Conservation (phyloP, 2,329 filamentous ascomycete genomes). For the Aspergillus ibericus region DNA sequence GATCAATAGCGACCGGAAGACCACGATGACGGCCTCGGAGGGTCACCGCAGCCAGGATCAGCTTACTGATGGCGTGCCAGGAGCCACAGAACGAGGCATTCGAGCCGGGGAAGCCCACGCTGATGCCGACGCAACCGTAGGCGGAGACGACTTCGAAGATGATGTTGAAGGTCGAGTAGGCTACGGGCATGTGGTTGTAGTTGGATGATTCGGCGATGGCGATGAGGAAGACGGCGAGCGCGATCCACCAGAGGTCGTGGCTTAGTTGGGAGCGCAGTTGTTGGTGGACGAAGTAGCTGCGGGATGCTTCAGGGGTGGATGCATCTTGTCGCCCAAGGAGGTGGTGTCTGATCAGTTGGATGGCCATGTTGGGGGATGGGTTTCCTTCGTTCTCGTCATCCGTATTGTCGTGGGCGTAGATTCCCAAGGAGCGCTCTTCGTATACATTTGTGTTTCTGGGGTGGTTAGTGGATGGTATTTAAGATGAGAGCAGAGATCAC, state of each 20-base stretch:
- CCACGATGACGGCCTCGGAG: slow-evolving; percentile 59
- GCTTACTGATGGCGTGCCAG: slow-evolving; percentile 57
- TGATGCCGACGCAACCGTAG: slow-evolving; percentile 64
- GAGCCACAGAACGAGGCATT: slow-evolving; percentile 58
- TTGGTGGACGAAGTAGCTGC: slow-evolving; percentile 53
- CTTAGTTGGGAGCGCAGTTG: slow-evolving; percentile 65
- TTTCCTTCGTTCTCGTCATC: slow-evolving; percentile 19
- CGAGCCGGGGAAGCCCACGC: slow-evolving; percentile 55
- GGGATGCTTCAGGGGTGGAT: slow-evolving; percentile 34
- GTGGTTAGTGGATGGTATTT: slow-evolving; percentile 3
- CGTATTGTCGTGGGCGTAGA: slow-evolving; percentile 36
- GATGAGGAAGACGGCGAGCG: slow-evolving; percentile 61
- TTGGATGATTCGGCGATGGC: slow-evolving; percentile 60
- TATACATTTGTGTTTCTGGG: slow-evolving; percentile 68
- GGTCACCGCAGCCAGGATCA: slow-evolving; percentile 60
- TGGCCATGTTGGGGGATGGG: slow-evolving; percentile 22
- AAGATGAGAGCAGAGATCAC: neutral
- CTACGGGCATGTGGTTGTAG: slow-evolving; percentile 53
- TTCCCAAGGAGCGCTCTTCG: slow-evolving; percentile 65
- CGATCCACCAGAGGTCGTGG: slow-evolving; percentile 67
- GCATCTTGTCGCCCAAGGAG: slow-evolving; percentile 24
- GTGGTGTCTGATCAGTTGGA: slow-evolving; percentile 29
- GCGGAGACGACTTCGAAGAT: slow-evolving; percentile 48
- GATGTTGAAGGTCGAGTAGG: slow-evolving; percentile 61
- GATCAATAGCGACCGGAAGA: slow-evolving; percentile 57